Percentiles rank a stretch among this genome's conserved stretches.
These are phyloP conservation scores for Dicorynia guianensis DNA, from an alignment of 306 rosid genomes.

Conservation along the genomic window DNA sequence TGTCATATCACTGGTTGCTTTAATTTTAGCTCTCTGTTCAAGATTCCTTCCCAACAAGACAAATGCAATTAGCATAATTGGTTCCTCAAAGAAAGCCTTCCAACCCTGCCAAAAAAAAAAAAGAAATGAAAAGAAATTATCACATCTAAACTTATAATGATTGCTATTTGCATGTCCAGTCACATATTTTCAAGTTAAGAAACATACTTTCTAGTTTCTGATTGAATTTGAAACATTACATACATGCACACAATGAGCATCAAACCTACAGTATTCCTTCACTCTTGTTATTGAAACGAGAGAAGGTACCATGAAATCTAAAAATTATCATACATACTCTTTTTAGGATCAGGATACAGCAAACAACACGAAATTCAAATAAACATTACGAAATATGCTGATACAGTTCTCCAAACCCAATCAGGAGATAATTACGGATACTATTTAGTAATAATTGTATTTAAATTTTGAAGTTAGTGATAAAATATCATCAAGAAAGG, in stretches of 20 bases:
- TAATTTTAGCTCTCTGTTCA: conserved; percentile 96
- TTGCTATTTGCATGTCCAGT: conserved; percentile 28
- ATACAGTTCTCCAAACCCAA: too few relatives aligned
- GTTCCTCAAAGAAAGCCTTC: conserved; percentile 98
- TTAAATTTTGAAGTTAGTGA: conserved; percentile 39
- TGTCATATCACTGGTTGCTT: conserved; percentile 98
- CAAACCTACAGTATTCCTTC: conserved; percentile 20
- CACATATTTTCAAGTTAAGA: conserved; percentile 36
- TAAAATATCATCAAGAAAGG: conserved; percentile 36
- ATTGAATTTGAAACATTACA: conserved; percentile 6
- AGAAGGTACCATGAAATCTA: conserved; percentile 4
- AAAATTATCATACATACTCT: background rate
- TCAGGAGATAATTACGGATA: background rate
- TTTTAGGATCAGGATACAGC: conserved; percentile 11
- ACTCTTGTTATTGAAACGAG: conserved; percentile 9
- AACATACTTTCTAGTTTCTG: conserved; percentile 9
- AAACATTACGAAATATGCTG: too few relatives aligned
- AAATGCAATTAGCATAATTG: conserved; percentile 96
- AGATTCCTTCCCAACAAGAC: conserved; percentile 96
- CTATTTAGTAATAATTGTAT: conserved; percentile 35
- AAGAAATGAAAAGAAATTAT: too few relatives aligned
- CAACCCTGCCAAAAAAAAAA: conserved; percentile 87
- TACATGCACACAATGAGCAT: conserved; percentile 23
- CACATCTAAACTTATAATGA: conserved; percentile 32
- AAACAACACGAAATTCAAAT: background rate